phyloP scores from a whole-genome alignment of 768 basidiomycete genomes.

The Trametes coccinea region DNA sequence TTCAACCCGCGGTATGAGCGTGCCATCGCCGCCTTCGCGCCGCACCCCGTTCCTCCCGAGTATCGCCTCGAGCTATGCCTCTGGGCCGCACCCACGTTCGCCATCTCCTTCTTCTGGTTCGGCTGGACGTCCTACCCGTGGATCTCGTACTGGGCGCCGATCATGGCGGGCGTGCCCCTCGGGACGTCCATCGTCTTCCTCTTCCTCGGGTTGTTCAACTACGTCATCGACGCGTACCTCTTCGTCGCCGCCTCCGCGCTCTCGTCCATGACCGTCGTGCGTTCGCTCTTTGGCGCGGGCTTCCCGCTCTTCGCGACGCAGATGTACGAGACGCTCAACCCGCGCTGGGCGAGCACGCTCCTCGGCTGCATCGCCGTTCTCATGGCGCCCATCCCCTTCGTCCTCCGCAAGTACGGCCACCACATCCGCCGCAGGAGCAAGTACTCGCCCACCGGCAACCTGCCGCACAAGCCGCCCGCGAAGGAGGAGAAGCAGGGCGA shows the following conservation, averaged over 20 bases:
- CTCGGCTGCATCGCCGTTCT: constrained; percentile 55
- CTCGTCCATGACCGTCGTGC: constrained; percentile 54
- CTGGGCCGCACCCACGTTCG: constrained; percentile 52
- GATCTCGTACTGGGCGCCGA: constrained; percentile 54
- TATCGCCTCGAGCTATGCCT: constrained; percentile 53
- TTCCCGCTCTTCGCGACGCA: constrained; percentile 37
- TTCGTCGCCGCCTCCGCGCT: constrained; percentile 59
- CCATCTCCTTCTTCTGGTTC: constrained; percentile 68
- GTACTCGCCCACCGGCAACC: constrained; percentile 26
- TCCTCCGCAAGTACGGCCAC: constrained; percentile 30
- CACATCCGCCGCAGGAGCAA: constrained; percentile 29
- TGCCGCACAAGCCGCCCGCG: constrained; percentile 3
- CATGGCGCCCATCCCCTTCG: constrained; percentile 47
- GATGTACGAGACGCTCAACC: constrained; percentile 53
- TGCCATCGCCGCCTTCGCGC: constrained; percentile 45
- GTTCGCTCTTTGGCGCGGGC: constrained; percentile 35
- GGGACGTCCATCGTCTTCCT: constrained; percentile 57
- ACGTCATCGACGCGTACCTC: constrained; percentile 65
- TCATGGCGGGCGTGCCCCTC: constrained; percentile 49
- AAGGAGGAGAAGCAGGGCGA: constrained; percentile 5
- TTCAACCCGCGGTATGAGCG: constrained; percentile 53
- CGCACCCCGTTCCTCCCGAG: constrained; percentile 63
- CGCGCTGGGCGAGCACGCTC: constrained; percentile 61
- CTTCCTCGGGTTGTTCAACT: constrained; percentile 60
- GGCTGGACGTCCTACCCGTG: constrained; percentile 63